phyloP scores from a whole-genome alignment of 2,329 filamentous ascomycete species.

The Pseudomassariella vexata region DNA sequence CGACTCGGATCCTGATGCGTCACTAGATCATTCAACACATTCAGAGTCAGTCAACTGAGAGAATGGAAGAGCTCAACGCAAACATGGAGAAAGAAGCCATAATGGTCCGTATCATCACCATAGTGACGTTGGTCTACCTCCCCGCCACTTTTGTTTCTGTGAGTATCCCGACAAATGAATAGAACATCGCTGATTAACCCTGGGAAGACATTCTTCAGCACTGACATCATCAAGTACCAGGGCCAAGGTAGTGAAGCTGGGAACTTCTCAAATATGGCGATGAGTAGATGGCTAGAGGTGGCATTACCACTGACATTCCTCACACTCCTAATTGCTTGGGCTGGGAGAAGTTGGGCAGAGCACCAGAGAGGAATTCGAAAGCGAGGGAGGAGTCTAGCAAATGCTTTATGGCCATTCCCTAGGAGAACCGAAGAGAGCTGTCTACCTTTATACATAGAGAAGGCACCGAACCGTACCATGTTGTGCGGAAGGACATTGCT shows the following conservation, averaged over 20 bases:
- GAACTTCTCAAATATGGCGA: constrained; percentile 22
- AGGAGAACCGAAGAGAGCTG: too few relatives aligned
- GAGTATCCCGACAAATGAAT: constrained; percentile 6
- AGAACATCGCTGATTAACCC: too few relatives aligned
- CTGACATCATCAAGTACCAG: constrained; percentile 12
- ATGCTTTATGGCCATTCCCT: too few relatives aligned
- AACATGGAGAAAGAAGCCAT: constrained; percentile 14
- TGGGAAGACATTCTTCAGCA: constrained; percentile 32
- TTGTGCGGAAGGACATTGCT: too few relatives aligned
- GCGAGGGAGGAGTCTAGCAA: too few relatives aligned
- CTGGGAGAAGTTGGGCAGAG: too few relatives aligned
- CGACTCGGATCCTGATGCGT: too few relatives aligned
- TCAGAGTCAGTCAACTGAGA: constrained; percentile 23
- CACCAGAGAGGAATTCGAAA: too few relatives aligned
- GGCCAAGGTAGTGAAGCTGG: constrained; percentile 10
- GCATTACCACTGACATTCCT: constrained; percentile 29
- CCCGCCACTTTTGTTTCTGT: constrained; percentile 30
- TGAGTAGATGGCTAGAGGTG: constrained; percentile 29
- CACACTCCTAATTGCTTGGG: constrained; percentile 14
- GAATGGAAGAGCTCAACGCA: constrained; percentile 17
- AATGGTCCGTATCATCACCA: constrained; percentile 27
- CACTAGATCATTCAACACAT: constrained; percentile 27
- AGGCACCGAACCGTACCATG: too few relatives aligned
- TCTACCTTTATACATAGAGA: too few relatives aligned
- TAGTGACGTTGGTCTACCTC: constrained; percentile 26